These are phyloP conservation scores for Umbelopsis isabellina DNA, from an alignment of 192 early-diverging fungal species.

Conservation along the genomic window DNA sequence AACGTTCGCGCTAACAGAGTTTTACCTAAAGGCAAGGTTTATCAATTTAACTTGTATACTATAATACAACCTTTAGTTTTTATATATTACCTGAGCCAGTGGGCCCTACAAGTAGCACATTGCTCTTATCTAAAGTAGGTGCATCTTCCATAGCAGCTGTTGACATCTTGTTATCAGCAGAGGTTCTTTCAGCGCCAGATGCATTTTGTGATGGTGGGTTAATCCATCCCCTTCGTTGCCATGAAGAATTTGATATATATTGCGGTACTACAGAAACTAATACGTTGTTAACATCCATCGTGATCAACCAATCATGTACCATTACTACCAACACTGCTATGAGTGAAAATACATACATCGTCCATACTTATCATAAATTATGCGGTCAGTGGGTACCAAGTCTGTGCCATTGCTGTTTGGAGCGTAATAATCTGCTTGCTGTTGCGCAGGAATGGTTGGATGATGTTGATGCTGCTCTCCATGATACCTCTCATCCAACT, in stretches of 20 bases:
- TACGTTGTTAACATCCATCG: neutral
- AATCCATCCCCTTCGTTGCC: constrained; percentile 34
- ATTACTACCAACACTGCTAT: neutral
- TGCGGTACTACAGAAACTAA: constrained; percentile 17
- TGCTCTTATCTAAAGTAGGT: constrained; percentile 87
- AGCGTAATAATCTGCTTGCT: constrained; percentile 18
- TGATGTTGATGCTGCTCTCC: constrained; percentile 30
- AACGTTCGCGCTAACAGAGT: constrained; percentile 82
- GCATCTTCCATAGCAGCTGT: neutral
- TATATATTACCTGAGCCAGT: constrained; percentile 70
- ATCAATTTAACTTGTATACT: neutral
- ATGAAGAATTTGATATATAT: constrained; percentile 1
- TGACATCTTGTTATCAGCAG: neutral
- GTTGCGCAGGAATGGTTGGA: constrained; percentile 7
- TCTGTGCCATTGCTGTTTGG: constrained; percentile 17
- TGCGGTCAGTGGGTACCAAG: constrained; percentile 3
- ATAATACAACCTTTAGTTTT: neutral
- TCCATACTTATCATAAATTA: constrained; percentile 16
- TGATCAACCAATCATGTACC: neutral
- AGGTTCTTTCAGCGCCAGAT: neutral
- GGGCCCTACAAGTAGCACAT: constrained; percentile 84
- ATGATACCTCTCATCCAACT: constrained; percentile 23
- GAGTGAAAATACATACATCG: neutral
- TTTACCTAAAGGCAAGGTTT: constrained; percentile 51
- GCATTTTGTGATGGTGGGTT: constrained; percentile 35